Percentiles rank a stretch among this genome's conserved stretches.
These are phyloP conservation scores for Ceratocystis ficicola DNA, from an alignment of 2,329 filamentous ascomycete genomes.

Conservation along the genomic window DNA sequence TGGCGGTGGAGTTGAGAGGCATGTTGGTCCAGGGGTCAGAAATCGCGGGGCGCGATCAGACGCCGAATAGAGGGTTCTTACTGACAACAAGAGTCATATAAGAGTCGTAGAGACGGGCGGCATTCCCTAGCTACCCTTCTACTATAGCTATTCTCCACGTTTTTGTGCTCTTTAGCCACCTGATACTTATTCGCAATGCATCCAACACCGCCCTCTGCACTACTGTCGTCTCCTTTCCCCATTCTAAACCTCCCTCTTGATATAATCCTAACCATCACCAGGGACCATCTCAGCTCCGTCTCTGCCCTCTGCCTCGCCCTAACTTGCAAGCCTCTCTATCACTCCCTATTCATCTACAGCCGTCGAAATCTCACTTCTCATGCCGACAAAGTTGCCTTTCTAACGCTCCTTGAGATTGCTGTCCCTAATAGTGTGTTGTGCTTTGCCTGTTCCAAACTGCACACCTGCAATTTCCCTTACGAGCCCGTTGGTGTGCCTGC, in stretches of 20 bases:
- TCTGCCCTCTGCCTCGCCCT: conserved; percentile 7
- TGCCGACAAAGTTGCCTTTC: conserved; percentile 12
- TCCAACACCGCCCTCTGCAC: neutral
- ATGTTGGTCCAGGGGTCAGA: neutral
- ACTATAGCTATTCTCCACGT: neutral
- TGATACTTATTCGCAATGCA: neutral
- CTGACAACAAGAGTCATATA: neutral
- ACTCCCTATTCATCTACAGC: neutral
- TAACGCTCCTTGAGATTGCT: conserved; percentile 10
- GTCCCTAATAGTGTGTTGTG: conserved; percentile 4
- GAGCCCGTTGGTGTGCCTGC: conserved; percentile 13
- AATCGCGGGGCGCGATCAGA: neutral
- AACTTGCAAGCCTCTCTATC: conserved; percentile 13
- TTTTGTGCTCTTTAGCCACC: neutral
- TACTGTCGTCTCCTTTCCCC: neutral
- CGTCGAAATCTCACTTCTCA: neutral
- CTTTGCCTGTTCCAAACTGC: conserved; percentile 17
- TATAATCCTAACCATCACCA: conserved; percentile 12
- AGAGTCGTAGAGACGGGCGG: neutral
- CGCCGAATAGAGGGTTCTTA: neutral
- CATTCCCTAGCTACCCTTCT: neutral
- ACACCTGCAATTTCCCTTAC: neutral
- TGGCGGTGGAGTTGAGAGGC: neutral
- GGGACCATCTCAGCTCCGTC: conserved; percentile 6
- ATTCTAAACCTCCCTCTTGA: conserved; percentile 20